A percentile compares a stretch with the other conserved stretches of the same genome.
Evolutionary conservation across 1,284 basidiomycete species (phyloP).

Genomic region (Ceratobasidium sp.): DNA sequence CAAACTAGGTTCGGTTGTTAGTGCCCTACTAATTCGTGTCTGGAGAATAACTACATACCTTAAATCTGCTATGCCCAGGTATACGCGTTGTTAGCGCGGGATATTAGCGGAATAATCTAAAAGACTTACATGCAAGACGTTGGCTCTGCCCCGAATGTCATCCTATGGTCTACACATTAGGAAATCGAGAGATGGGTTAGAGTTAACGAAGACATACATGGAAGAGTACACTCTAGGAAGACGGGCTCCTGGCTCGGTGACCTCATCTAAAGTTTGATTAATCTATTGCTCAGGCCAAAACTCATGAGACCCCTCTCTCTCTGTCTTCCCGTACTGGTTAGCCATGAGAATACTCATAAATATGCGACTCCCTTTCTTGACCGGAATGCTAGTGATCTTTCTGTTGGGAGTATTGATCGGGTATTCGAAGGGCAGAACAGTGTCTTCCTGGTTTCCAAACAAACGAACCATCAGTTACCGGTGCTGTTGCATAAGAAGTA

Average conservation of each 20-base stretch:
- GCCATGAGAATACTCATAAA: constrained; percentile 49
- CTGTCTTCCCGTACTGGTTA: constrained; percentile 51
- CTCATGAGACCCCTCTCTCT: constrained; percentile 19
- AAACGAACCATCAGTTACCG: background rate
- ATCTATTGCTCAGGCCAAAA: constrained; percentile 40
- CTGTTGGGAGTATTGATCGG: constrained; percentile 18
- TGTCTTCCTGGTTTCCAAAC: constrained; percentile 13
- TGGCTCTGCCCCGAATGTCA: constrained; percentile 27
- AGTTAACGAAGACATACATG: constrained; percentile 1
- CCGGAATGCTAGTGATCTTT: constrained; percentile 24
- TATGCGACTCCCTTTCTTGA: constrained; percentile 50
- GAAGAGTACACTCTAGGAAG: constrained; percentile 37
- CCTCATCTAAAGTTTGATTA: constrained; percentile 15
- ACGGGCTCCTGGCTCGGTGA: constrained; percentile 15
- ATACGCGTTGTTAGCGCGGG: background rate
- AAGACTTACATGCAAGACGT: constrained; percentile 35
- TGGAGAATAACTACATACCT: background rate
- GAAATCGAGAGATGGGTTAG: background rate
- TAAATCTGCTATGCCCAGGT: constrained; percentile 19
- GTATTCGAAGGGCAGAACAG: constrained; percentile 27
- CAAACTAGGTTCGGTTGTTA: constrained; percentile 8
- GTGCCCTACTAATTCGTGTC: background rate
- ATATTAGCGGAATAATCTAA: background rate
- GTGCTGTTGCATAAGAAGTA: too few species aligned
- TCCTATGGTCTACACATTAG: background rate